phyloP scores from a whole-genome alignment of 495 filamentous ascomycete species.

The Xylaria venustula region DNA sequence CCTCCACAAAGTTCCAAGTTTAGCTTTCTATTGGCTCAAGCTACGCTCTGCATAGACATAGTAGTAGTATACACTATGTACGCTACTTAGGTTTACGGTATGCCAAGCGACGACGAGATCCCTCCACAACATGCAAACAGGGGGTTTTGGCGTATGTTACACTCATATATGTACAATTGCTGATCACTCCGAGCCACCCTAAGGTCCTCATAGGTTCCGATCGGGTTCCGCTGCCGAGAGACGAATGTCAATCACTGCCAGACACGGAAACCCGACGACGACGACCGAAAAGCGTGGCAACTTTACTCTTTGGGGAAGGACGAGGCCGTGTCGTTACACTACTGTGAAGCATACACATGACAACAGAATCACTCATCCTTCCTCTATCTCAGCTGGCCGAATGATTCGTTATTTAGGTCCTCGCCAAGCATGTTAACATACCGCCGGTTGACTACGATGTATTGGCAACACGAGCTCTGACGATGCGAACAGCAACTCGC shows the following conservation, averaged over 20 bases:
- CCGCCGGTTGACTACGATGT: background rate
- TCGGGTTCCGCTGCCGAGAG: background rate
- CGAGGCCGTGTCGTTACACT: background rate
- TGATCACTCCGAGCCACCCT: background rate
- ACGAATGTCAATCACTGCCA: background rate
- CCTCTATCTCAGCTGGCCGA: background rate
- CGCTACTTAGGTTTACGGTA: background rate
- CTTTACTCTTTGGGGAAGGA: constrained; percentile 15
- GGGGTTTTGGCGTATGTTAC: background rate
- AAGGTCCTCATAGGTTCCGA: background rate
- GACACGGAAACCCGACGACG: background rate
- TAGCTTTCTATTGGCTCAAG: background rate
- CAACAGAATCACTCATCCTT: background rate
- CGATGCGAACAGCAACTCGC: background rate
- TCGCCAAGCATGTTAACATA: background rate
- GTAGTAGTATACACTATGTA: background rate
- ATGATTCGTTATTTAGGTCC: background rate
- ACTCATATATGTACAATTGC: background rate
- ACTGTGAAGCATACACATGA: background rate
- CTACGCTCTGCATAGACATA: background rate
- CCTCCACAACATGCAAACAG: background rate
- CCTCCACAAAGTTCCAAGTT: background rate
- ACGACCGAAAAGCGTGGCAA: background rate
- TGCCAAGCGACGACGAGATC: background rate
- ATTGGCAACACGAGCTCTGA: background rate